Percentiles rank a stretch among this genome's conserved stretches.
These are phyloP conservation scores for Coleophoma cylindrospora DNA, from an alignment of 2,329 filamentous ascomycete genomes.

Conservation along the genomic window DNA sequence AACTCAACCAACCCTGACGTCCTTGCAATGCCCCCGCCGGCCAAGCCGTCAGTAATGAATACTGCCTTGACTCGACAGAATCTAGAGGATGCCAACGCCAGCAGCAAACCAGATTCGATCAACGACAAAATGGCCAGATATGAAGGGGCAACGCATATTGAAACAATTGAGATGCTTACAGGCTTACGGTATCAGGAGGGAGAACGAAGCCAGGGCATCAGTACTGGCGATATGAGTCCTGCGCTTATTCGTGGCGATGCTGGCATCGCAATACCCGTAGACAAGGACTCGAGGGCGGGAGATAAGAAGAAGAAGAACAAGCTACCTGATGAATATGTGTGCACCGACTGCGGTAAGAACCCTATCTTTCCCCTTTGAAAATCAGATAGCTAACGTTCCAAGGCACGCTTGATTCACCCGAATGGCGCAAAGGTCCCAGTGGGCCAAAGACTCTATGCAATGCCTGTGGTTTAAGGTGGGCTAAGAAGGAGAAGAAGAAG, in stretches of 20 bases:
- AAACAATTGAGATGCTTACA: slow-evolving; percentile 90
- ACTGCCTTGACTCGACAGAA: slow-evolving; percentile 73
- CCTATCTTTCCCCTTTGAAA: neutral
- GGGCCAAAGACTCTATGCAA: slow-evolving; percentile 95
- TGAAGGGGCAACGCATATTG: slow-evolving; percentile 70
- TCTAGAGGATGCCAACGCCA: slow-evolving; percentile 65
- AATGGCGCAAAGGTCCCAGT: slow-evolving; percentile 91
- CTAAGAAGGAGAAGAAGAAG: slow-evolving; percentile 77
- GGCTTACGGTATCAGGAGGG: slow-evolving; percentile 84
- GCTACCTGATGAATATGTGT: slow-evolving; percentile 82
- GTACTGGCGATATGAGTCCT: slow-evolving; percentile 77
- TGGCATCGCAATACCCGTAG: slow-evolving; percentile 77
- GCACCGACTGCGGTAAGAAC: slow-evolving; percentile 78
- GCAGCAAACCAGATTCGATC: slow-evolving; percentile 67
- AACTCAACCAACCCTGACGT: slow-evolving; percentile 32
- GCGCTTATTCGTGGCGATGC: slow-evolving; percentile 79
- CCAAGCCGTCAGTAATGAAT: slow-evolving; percentile 57
- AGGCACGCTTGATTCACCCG: slow-evolving; percentile 84
- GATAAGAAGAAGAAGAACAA: slow-evolving; percentile 88
- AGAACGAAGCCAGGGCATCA: slow-evolving; percentile 82
- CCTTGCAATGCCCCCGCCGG: slow-evolving; percentile 60
- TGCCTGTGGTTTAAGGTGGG: slow-evolving; percentile 77
- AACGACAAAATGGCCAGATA: slow-evolving; percentile 81
- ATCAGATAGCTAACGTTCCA: slow-evolving; percentile 4
- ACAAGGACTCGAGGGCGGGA: slow-evolving; percentile 65